These are phyloP conservation scores for Gliomastix tumulicola DNA, from an alignment of 2,329 filamentous ascomycete species.

Conservation along the genomic window DNA sequence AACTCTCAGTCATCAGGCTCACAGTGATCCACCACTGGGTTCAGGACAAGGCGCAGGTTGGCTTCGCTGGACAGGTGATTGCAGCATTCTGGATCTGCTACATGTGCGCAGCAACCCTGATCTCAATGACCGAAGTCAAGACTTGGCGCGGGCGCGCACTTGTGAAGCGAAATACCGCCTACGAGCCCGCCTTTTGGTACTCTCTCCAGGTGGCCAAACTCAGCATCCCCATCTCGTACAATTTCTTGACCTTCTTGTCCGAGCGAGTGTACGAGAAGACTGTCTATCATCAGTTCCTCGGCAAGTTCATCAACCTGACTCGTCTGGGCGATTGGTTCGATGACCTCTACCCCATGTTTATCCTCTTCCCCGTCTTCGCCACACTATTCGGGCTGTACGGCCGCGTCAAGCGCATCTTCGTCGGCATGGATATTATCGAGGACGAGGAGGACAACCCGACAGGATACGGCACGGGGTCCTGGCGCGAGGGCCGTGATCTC, in stretches of 20 bases:
- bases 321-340: constrained; percentile 79
- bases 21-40: constrained; percentile 70
- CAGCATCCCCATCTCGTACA: constrained; percentile 89
- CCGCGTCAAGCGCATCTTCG: constrained; percentile 71
- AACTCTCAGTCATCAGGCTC: constrained; percentile 62
- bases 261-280: constrained; percentile 66
- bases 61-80: constrained; percentile 79
- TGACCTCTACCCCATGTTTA: constrained; percentile 79
- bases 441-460: constrained; percentile 60
- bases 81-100: constrained; percentile 88
- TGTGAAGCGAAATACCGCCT: constrained; percentile 83
- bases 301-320: constrained; percentile 75
- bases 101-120: constrained; percentile 87
- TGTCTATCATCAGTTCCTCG: constrained; percentile 82
- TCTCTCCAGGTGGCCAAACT: constrained; percentile 86
- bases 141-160: constrained; percentile 96
- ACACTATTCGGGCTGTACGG: constrained; percentile 88
- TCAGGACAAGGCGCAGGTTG: constrained; percentile 66
- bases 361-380: constrained; percentile 78
- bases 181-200: constrained; percentile 95
- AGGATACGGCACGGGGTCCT: constrained; percentile 71
- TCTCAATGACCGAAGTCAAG: constrained; percentile 84
- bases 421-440: constrained; percentile 67
- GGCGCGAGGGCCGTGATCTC: constrained; percentile 85
- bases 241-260: constrained; percentile 88